A percentile compares a stretch with the other conserved stretches of the same genome.
Conservation (phyloP, 257 asterid species). For the Lavandula angustifolia region DNA sequence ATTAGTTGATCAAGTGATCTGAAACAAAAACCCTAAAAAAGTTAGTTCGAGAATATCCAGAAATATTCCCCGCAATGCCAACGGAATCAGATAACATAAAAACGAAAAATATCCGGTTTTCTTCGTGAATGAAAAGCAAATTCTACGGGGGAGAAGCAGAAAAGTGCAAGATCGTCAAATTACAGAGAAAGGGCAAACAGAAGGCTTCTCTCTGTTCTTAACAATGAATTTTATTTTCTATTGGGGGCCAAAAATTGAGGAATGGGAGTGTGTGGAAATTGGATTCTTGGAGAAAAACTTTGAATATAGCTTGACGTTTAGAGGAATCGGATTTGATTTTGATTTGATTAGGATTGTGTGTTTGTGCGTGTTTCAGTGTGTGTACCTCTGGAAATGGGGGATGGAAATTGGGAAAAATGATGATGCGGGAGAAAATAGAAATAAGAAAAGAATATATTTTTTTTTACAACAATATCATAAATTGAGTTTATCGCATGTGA, state of each 20-base stretch:
- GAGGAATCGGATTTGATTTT: conserved; percentile 51
- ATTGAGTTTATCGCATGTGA: no score
- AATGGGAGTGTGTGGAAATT: conserved; percentile 28
- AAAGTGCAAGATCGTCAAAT: conserved; percentile 40
- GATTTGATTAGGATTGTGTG: conserved; percentile 39
- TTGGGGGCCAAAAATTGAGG: conserved; percentile 18
- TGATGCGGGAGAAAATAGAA: conserved; percentile 18
- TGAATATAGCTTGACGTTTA: conserved; percentile 46
- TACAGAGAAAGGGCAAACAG: conserved; percentile 17
- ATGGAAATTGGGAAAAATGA: conserved; percentile 26
- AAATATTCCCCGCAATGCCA: conserved; percentile 46
- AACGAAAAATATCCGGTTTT: conserved; percentile 22
- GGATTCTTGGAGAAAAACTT: conserved; percentile 32
- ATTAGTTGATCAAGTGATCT: conserved; percentile 43
- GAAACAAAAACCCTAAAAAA: conserved; percentile 51
- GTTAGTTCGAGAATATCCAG: conserved; percentile 23
- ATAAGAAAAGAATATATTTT: conserved; percentile 2
- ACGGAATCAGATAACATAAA: conserved; percentile 26
- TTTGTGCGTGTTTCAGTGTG: conserved; percentile 35
- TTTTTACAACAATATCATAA: background rate
- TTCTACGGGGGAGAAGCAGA: conserved; percentile 17
- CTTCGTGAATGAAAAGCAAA: conserved; percentile 12
- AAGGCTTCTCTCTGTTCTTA: conserved; percentile 4
- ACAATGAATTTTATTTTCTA: background rate
- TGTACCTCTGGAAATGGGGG: conserved; percentile 36